Conservation (phyloP, 2,329 filamentous ascomycete genomes). For the Colletotrichum cordylinicola region DNA sequence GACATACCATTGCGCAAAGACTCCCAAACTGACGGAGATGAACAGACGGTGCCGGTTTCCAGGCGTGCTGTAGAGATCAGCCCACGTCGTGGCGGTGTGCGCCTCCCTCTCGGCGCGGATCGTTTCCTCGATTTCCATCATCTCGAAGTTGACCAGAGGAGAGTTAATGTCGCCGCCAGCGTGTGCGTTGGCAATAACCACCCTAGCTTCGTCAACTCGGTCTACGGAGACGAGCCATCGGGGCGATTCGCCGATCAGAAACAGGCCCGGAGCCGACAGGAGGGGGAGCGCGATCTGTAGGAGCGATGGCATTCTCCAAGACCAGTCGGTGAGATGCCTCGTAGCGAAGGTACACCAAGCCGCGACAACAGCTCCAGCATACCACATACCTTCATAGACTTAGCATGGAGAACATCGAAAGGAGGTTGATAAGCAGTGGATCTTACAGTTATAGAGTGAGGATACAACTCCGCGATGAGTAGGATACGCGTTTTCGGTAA, state of each 20-base stretch:
- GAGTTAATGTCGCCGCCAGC: not conserved
- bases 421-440: not conserved
- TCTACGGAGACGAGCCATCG: constrained; percentile 21
- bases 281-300: constrained; percentile 41
- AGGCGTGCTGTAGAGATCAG: not conserved
- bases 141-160: not conserved
- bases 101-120: not conserved
- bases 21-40: not conserved
- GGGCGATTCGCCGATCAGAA: not conserved
- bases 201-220: not conserved
- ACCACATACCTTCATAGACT: constrained; percentile 35
- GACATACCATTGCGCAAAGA: not conserved
- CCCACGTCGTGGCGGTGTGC: not conserved
- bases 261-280: not conserved
- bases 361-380: constrained; percentile 40
- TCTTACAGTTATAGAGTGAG: not conserved
- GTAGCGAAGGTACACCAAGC: constrained; percentile 30
- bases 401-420: fast-evolving
- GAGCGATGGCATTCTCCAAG: constrained; percentile 28
- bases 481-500: constrained; percentile 38
- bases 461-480: constrained; percentile 27
- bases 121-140: not conserved
- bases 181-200: not conserved
- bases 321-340: not conserved
- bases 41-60: not conserved